Evolutionary conservation across 1,284 basidiomycete genomes (phyloP), one percentile per base, ranked within the genome.

Genomic region (Puccinia horiana): DNA sequence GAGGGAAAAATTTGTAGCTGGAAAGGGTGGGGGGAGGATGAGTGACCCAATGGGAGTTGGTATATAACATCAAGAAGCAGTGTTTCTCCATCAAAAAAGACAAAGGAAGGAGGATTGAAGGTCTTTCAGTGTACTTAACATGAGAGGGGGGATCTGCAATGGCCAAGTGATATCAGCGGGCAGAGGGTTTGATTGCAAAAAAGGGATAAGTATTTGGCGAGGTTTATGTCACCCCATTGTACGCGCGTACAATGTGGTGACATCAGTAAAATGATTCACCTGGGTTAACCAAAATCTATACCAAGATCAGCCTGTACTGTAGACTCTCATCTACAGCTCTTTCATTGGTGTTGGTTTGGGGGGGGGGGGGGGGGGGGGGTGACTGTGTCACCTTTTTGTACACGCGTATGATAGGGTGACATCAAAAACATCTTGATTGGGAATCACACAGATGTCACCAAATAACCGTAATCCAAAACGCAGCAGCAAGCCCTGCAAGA

Each of bases 131-230:
- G 56, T 58, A 58, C 56, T 58, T 58, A 11, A n/a, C 8, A n/a
- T 58, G 56, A 58, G 56, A 58, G 23, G 56, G 8, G 56, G 56
- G 56, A 58, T 58, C 11, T 58, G 56, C 56, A 58, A 58, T 20
- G 23, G 56, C 56, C 20, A 32, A 58, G 56, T 58, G 56, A 20
- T 58, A 58, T 58, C 29, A 58, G 56, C 23, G 56, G 56, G 29
- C 56, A n/a, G 56, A 58, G 56, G 56, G 56, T 58, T 58, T 58
- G 56, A 58, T 58, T 58, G n/a, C 23, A 20, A n/a, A 6, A 58
- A 58, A 32, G 56, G 56, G 56, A n/a, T 32, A 9, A 16, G 29
- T 58, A 11, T 67, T 67, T 67, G 63, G 63, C 23, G 23, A 58
- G 56, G 29, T 58, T 11, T 2, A 67, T 67, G 32, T 16, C 29